Base-by-base conservation (phyloP, 1,284 basidiomycete genomes). In the Dichomitus squalens region DNA sequence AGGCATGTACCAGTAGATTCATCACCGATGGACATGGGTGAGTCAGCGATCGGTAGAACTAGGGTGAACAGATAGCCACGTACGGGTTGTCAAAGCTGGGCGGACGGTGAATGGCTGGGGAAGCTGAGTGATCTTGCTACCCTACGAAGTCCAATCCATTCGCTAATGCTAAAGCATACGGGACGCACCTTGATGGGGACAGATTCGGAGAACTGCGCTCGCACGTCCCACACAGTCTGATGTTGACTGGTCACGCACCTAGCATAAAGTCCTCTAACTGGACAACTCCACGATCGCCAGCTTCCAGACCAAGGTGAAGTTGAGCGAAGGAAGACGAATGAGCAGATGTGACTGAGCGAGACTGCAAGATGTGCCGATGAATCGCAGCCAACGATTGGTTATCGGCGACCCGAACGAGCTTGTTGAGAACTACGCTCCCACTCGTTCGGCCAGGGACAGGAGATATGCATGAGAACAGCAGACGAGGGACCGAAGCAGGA, bases 381-480 rank as follows among this genome's bases (percentile, higher is more conserved):
- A 29, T 8, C 25, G n/a, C 18, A 12, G 27, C 29, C 5, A 31
- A 31, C 29, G 11, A 5, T 11, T 5, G 29, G 11, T 31, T 31
- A 11, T 31, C 29, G 11, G 47, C 47, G 41, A 33, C 40, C 55
- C 55, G 48, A 60, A 73, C 74, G 72, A 74, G 76, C 71, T 75
- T 79, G 73, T 60, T 71, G 76, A 81, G 80, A 65, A 79, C 77
- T 72, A 68, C 78, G 76, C 79, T 81, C 79, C 74, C 75, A 70
- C 74, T 73, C 72, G 73, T 69, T 61, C 49, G 63, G 52, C 55
- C 55, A 44, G 49, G 23, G 23, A 34, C 35, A 25, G 38, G 48
- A 21, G 12, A 31, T n/a, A 21, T 29, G 18, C 16, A 25, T 23
- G 18, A 21, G 20, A 52, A 48, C 3, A 23, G 41, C 11, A 60